Evolutionary conservation across 345 rosid species (phyloP).

Genomic region (Excoecaria agallocha): DNA sequence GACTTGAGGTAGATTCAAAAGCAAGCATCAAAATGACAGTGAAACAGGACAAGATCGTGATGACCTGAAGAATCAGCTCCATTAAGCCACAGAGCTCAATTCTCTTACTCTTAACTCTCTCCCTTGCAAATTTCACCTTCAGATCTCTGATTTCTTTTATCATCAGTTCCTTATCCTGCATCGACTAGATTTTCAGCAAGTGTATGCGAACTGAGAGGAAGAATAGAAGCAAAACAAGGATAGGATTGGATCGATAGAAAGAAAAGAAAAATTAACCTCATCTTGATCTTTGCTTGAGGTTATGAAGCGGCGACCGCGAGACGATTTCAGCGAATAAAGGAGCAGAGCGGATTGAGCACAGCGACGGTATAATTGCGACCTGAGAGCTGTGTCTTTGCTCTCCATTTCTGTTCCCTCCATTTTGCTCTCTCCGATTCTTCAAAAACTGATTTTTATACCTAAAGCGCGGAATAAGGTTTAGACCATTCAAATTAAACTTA

Average conservation of each 20-base stretch:
- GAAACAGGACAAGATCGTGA: constrained; percentile 10
- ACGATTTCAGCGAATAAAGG: constrained; percentile 22
- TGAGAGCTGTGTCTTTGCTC: constrained; percentile 14
- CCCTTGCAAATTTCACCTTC: constrained; percentile 29
- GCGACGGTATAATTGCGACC: constrained; percentile 18
- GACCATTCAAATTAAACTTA: no score
- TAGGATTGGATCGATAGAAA: neutral
- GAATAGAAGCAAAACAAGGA: neutral
- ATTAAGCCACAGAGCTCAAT: constrained; percentile 23
- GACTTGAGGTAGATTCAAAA: neutral
- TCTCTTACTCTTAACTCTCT: constrained; percentile 26
- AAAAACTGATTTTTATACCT: no score
- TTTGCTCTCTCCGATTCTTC: neutral
- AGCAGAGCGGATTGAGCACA: constrained; percentile 30
- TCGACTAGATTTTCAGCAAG: neutral
- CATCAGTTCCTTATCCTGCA: constrained; percentile 25
- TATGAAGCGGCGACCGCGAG: neutral
- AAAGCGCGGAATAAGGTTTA: no score
- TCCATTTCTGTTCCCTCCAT: constrained; percentile 14
- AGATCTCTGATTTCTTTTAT: constrained; percentile 18
- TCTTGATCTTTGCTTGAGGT: constrained; percentile 11
- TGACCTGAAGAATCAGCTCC: constrained; percentile 30
- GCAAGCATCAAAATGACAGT: constrained; percentile 22
- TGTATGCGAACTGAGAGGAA: neutral
- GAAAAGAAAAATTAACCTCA: neutral